A percentile compares a stretch with the other conserved stretches of the same genome.
Evolutionary conservation across 2,329 filamentous ascomycete species (phyloP).

Genomic region (Penicillium aurantiogriseum): DNA sequence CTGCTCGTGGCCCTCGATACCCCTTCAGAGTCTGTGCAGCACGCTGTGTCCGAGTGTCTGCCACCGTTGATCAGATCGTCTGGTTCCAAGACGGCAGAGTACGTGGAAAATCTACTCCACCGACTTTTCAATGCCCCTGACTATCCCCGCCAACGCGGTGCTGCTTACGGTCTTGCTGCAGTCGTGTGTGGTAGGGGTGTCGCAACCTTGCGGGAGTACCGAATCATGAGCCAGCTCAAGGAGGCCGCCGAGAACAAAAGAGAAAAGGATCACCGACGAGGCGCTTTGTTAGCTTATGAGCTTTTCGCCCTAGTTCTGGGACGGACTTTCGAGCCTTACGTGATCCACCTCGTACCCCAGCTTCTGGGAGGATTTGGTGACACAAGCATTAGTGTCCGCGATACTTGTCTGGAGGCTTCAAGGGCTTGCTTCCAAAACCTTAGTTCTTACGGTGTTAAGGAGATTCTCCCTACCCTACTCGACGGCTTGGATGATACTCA

Average conservation of each 20-base stretch:
- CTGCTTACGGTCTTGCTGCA: slow-evolving; percentile 90
- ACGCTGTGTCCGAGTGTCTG: slow-evolving; percentile 89
- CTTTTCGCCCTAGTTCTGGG: slow-evolving; percentile 83
- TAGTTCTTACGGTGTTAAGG: slow-evolving; percentile 93
- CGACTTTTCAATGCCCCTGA: slow-evolving; percentile 83
- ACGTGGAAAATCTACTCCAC: slow-evolving; percentile 77
- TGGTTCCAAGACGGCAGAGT: slow-evolving; percentile 71
- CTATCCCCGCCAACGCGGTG: slow-evolving; percentile 88
- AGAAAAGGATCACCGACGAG: slow-evolving; percentile 82
- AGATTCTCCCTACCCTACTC: slow-evolving; percentile 86
- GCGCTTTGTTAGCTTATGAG: slow-evolving; percentile 85
- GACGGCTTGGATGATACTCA: slow-evolving; percentile 91
- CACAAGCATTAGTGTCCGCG: slow-evolving; percentile 80
- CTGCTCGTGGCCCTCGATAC: slow-evolving; percentile 85
- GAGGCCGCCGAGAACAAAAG: slow-evolving; percentile 93
- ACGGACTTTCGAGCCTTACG: slow-evolving; percentile 89
- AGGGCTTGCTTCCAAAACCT: slow-evolving; percentile 92
- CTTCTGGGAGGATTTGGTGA: slow-evolving; percentile 88
- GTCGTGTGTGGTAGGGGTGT: slow-evolving; percentile 88
- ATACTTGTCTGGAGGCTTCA: slow-evolving; percentile 86
- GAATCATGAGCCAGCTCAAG: slow-evolving; percentile 77
- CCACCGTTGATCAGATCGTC: slow-evolving; percentile 85
- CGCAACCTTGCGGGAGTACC: slow-evolving; percentile 74
- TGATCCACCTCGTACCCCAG: slow-evolving; percentile 92
- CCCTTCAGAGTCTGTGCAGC: slow-evolving; percentile 94